A percentile compares a stretch with the other conserved stretches of the same genome.
These are phyloP conservation scores for Baudoinia panamericana DNA, from an alignment of 495 filamentous ascomycete species.

Conservation along the genomic window DNA sequence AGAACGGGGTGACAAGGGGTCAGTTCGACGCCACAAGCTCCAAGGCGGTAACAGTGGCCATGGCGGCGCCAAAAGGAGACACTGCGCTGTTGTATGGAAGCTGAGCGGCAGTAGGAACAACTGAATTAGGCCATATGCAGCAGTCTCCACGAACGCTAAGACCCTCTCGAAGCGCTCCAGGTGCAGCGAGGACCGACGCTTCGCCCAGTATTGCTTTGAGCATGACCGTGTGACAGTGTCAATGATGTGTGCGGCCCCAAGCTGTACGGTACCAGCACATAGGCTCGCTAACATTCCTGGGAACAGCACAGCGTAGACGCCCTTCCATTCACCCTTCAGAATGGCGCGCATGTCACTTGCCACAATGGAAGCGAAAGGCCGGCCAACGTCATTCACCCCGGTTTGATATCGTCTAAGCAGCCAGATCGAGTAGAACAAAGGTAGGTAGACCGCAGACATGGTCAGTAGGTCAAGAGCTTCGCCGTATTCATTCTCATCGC, in stretches of 20 bases:
- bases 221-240: no score
- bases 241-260: no score
- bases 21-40: no score
- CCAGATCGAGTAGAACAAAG: neutral
- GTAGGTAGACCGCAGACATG: neutral
- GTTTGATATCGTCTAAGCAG: conserved; percentile 1
- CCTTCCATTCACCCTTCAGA: neutral
- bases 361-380: neutral
- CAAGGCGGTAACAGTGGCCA: conserved; percentile 8
- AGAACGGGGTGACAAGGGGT: neutral
- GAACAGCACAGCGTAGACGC: neutral
- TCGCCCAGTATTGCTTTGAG: no score
- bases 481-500: conserved; percentile 12
- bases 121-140: no score
- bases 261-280: no score
- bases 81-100: conserved; percentile 10
- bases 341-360: neutral
- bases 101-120: conserved; percentile 12
- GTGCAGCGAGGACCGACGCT: no score
- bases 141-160: no score
- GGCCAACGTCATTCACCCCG: neutral
- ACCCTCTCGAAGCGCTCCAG: no score
- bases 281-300: neutral
- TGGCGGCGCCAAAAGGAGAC: conserved; percentile 12
- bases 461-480: neutral